Evolutionary conservation across 495 filamentous ascomycete genomes (phyloP), one percentile per base, ranked within the genome.

Genomic region (Hyaloscypha hepaticicola): DNA sequence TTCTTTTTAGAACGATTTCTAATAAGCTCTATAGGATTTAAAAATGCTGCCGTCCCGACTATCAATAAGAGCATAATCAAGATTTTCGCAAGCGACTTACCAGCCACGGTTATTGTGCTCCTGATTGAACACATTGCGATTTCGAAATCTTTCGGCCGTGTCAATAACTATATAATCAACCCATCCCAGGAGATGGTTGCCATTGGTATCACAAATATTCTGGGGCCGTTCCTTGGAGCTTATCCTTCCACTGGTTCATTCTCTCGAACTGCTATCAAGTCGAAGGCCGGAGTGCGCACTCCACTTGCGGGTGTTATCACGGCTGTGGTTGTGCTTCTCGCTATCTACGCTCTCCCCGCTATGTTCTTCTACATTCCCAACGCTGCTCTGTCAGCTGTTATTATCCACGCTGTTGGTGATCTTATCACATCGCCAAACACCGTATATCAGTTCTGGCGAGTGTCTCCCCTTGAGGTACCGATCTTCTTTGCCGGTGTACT

Each of bases 81-180:
- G 0, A 73, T 77, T 0, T 81, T 95, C 60, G 84, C 94, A 69
- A 78, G 69, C 2, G 71, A 83, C 8, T 77, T 96, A 0, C 92
- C 92, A 0, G 89, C 88, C 19, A 85, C 88, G 0, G 90, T 97
- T 51, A 97, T 99, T 68, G 96, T 99, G 8, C 80, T 98, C 50
- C 79, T 99, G 52, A 97, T 99, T 69, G 95, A 99, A 75, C 91
- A 96, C 73, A 93, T 95, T 68, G 90, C 96, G n/a, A 99, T 99
- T 65, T 92, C 93, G 34, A 99, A 99, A 76, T 98, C 95, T 0
- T 99, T 99, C 64, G 95, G 95, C 5, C 85, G 95, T 50, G 83
- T 99, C 68, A 97, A 97, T 79, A 97, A 97, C 78, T 99, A 99
- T 77, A 91, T 87, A n/a, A 97, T 99, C 75, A 86, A 98, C 66